A percentile compares a stretch with the other conserved stretches of the same genome.
Evolutionary conservation across 176 grass and related monocot genomes (phyloP).

Genomic region (Avena atlantica): DNA sequence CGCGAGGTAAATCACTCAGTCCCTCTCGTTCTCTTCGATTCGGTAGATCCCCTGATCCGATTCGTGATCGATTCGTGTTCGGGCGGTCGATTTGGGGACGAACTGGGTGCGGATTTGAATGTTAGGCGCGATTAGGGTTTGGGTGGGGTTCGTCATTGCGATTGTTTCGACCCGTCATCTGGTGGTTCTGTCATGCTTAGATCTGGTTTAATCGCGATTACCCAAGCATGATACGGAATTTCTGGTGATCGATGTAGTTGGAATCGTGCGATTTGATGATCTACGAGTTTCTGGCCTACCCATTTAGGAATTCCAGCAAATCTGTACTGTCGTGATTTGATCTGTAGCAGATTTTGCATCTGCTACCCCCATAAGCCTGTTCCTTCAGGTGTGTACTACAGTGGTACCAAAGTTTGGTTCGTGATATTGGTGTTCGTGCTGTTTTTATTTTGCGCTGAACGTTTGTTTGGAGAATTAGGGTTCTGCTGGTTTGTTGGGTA

Average conservation of each 20-base stretch:
- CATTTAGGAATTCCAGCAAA: background rate
- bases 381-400: background rate
- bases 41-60: background rate
- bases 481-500: background rate
- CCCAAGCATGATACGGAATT: background rate
- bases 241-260: background rate
- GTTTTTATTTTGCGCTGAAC: background rate
- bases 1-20: slow-evolving; percentile 26
- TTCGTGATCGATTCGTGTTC: background rate
- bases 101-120: background rate
- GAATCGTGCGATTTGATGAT: background rate
- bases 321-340: background rate
- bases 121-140: slow-evolving; percentile 23
- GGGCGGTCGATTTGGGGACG: too few relatives aligned
- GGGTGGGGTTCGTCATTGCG: background rate
- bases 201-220: background rate
- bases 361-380: background rate
- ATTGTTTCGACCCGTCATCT: background rate
- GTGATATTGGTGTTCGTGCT: background rate
- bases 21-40: background rate
- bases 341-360: background rate
- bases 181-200: background rate
- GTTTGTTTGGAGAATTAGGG: background rate
- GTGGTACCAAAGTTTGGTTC: background rate
- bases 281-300: background rate